Base-by-base conservation (phyloP, 176 grass and related monocot species). In the Hsuehochloa calcarea region DNA sequence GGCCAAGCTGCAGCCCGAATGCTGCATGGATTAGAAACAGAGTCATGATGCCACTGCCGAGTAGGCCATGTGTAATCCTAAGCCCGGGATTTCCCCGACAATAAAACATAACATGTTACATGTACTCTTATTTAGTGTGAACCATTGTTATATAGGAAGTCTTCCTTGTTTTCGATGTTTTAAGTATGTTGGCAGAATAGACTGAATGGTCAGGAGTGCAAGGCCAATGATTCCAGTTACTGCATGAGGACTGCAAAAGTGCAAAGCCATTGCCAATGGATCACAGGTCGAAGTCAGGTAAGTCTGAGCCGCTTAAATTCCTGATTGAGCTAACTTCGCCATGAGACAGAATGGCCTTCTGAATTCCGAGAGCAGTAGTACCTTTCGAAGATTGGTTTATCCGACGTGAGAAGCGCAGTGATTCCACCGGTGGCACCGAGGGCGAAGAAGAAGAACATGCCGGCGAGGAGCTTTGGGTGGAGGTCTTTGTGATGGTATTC, bases 361-460 rank as follows among this genome's bases (percentile, higher is more conserved):
- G 46, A 20, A 69, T 34, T 58, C 19, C 10, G 43, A 10, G 43
- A 10, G 10, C 10, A 40, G 6, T 4, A 44, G 78, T 90, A 98
- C 96, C 96, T 98, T 85, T 98, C 96, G 55, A 98, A 90, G 78
- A 94, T 94, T n/a, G 96, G 88, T 89, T 92, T 95, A 14, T 89
- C 75, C 50, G 93, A 94, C 50, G 96, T 94, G 50, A 98, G 91
- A 15, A 98, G 91, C 85, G 91, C 91, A 37, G 91, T 98, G 80
- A 95, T 35, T 20, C 96, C 96, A 29, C 96, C 93, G 13, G 91
- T 98, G 5, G 91, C 93, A 0, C 96, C 96, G 19, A 92, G 80
- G 25, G 93, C 90, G 39, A 98, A 98, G 79, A 98, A 98, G 88
- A 98, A 98, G 84, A 98, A 98, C 93, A 98, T 95, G 86, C 96